Base-by-base conservation (phyloP, 805 yeast genomes). In the Ogataea parapolymorpha region DNA sequence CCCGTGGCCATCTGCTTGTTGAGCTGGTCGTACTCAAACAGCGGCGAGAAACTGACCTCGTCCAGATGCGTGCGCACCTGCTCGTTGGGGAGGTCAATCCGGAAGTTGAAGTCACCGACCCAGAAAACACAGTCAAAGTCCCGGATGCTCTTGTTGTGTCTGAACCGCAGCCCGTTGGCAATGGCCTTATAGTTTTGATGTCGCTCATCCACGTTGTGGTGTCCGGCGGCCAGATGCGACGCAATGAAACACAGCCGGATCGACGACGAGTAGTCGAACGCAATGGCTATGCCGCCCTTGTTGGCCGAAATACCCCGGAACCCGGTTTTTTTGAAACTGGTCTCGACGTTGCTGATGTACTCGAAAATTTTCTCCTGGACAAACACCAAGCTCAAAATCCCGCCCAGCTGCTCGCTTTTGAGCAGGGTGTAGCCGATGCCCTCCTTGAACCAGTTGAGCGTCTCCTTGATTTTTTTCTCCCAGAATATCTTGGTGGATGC, bases 191-290 rank as follows among this genome's bases (percentile, higher is more conserved):
- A 87, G 58, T 93, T 95, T 49, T 80, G 81, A 56, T 86, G 95
- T 42, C 99, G 70, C 62, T 91, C 96, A 24, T 81, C 85, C 11
- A 78, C 71, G 56, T 86, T 81, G 44, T 80, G 79, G 46, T 83
- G 74, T 0, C 99, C 99, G 2, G 99, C 99, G 1, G 98, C 97
- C 42, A 93, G 70, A 68, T 93, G 99, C 3, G 95, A 80, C 3
- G 82, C 80, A 10, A 91, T 79, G 49, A 91, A 77, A 54, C 96
- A 87, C 37, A 93, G 63, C 22, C 76, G 77, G 3, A 91, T 57
- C 2, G 76, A 65, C n/a, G 67, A 62, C 6, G 79, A 75, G 54
- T 59, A 77, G 26, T 71, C 69, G 49, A 77, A 74, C 34, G 78
- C 63, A 4, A 77, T 75, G 0, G 78, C 80, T 55, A 79, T 78